Conservation (phyloP, 2,329 filamentous ascomycete genomes). For the Metarhizium album region DNA sequence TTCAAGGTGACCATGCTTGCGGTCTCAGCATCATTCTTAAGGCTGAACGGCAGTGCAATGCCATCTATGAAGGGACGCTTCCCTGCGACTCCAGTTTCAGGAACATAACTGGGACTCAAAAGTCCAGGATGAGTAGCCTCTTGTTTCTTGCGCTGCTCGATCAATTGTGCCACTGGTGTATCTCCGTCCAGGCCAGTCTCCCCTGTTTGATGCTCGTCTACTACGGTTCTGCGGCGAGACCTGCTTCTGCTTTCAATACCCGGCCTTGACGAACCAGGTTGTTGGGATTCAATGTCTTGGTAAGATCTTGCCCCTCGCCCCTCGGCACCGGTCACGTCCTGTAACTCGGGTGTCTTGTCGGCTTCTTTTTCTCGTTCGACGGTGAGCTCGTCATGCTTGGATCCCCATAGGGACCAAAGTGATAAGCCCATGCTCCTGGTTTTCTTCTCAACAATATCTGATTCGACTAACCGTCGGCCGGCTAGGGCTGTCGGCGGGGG, state of each 20-base stretch:
- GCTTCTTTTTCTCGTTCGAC: conserved; percentile 48
- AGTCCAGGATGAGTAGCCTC: conserved; percentile 30
- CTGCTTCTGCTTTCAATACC: conserved; percentile 22
- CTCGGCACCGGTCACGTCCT: conserved; percentile 26
- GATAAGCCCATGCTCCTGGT: conserved; percentile 64
- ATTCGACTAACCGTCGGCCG: conserved; percentile 45
- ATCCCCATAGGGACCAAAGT: conserved; percentile 81
- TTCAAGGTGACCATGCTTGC: conserved; percentile 61
- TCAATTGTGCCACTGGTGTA: conserved; percentile 31
- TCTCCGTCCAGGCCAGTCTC: conserved; percentile 22
- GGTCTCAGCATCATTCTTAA: conserved; percentile 52
- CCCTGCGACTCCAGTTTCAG: conserved; percentile 41
- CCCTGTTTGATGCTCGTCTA: conserved; percentile 39
- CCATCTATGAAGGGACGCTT: conserved; percentile 58
- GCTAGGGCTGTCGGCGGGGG: conserved; percentile 80
- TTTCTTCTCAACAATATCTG: conserved; percentile 36
- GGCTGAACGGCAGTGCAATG: conserved; percentile 62
- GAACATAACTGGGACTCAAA: conserved; percentile 30
- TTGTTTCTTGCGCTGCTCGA: conserved; percentile 29
- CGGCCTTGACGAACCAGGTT: conserved; percentile 14
- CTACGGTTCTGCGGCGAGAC: conserved; percentile 35
- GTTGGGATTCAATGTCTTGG: conserved; percentile 29
- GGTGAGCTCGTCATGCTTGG: conserved; percentile 73
- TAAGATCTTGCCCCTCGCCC: conserved; percentile 32
- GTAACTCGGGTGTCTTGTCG: conserved; percentile 23